phyloP scores from a whole-genome alignment of 306 rosid genomes.

The Castanea sativa region DNA sequence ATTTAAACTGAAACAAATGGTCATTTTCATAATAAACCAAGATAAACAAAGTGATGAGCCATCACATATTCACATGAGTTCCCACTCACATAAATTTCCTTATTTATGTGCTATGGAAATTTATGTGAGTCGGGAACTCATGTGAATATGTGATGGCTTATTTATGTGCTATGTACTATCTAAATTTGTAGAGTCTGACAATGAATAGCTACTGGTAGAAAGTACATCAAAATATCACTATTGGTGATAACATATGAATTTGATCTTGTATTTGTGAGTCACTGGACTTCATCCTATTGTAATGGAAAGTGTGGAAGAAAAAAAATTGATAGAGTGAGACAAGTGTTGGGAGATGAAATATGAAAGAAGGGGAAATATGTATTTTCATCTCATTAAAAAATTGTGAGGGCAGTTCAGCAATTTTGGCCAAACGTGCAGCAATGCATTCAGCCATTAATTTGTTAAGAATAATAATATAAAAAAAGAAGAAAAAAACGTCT shows the following conservation, averaged over 20 bases:
- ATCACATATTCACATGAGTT: neutral
- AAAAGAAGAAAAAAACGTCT: too few species aligned
- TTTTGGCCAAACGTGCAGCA: too few species aligned
- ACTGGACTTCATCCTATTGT: neutral
- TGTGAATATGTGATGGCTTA: too few species aligned
- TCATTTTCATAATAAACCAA: neutral
- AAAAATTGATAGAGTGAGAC: neutral
- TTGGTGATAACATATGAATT: neutral
- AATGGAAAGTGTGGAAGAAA: too few species aligned
- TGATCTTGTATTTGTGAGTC: neutral
- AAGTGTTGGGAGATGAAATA: too few species aligned
- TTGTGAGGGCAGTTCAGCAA: too few species aligned
- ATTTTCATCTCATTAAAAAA: too few species aligned
- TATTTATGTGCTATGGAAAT: neutral
- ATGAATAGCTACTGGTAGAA: neutral
- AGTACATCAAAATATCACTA: neutral
- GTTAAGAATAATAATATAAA: too few species aligned
- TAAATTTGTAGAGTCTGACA: neutral
- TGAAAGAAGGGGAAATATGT: too few species aligned
- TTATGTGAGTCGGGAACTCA: too few species aligned
- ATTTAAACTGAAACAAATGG: too few species aligned
- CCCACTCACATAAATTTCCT: neutral
- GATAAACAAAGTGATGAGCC: neutral
- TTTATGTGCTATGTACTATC: neutral
- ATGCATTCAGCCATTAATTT: too few species aligned